Percentiles rank a stretch among this genome's conserved stretches.
These are phyloP conservation scores for Claviceps fusiformis DNA, from an alignment of 2,329 filamentous ascomycete species.

Conservation along the genomic window DNA sequence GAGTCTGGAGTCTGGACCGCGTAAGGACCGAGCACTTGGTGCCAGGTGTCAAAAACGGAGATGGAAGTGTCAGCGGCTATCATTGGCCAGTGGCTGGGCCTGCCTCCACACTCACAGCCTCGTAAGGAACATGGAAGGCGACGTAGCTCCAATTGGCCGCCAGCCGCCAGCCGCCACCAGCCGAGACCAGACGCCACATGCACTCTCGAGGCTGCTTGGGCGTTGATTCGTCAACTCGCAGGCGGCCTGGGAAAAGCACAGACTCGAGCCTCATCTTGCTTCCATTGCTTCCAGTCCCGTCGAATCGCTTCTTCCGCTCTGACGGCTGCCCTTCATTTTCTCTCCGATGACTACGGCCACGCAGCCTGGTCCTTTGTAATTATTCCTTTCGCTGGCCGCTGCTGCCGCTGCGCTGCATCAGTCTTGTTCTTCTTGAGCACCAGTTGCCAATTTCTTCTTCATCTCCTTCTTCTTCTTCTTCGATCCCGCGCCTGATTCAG, in stretches of 20 bases:
- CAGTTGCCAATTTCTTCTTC: not conserved
- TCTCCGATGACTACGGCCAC: conserved; percentile 3
- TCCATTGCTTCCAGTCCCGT: not conserved
- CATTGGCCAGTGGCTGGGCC: not conserved
- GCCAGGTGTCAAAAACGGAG: not conserved
- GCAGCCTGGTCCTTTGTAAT: not conserved
- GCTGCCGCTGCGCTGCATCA: not conserved
- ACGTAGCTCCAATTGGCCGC: no score
- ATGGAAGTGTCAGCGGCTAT: not conserved
- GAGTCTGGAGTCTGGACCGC: no score
- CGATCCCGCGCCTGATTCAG: not conserved
- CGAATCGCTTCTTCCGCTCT: not conserved
- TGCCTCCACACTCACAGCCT: not conserved
- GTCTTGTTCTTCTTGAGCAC: not conserved
- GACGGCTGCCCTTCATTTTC: not conserved
- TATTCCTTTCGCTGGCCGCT: not conserved
- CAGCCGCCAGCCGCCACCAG: no score
- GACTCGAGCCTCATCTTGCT: not conserved
- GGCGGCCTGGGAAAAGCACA: no score
- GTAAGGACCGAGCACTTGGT: not conserved
- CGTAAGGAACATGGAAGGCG: not conserved
- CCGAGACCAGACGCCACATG: no score
- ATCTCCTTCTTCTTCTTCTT: not conserved
- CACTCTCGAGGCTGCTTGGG: no score
- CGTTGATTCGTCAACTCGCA: not conserved